phyloP scores from a whole-genome alignment of 2,329 filamentous ascomycete genomes.

The Epichloe coenophiala region DNA sequence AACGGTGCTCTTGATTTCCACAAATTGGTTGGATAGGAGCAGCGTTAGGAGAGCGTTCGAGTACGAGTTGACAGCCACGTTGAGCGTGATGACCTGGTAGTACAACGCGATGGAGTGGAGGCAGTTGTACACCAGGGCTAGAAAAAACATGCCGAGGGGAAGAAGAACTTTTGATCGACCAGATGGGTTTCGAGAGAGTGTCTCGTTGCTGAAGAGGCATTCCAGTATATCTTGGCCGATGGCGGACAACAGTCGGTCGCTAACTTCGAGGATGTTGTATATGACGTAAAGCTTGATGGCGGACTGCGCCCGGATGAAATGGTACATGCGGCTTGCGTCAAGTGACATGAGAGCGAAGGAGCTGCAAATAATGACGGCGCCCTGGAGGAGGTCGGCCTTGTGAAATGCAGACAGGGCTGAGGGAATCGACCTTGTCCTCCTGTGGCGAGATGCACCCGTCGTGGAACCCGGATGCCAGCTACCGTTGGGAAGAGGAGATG shows the following conservation, averaged over 20 bases:
- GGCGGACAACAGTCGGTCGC: conserved; percentile 78
- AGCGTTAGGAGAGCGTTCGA: conserved; percentile 89
- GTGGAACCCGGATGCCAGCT: conserved; percentile 15
- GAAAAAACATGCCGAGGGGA: conserved; percentile 80
- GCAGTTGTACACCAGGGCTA: conserved; percentile 79
- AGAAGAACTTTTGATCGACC: conserved; percentile 84
- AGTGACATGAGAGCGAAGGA: conserved; percentile 77
- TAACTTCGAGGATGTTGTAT: conserved; percentile 91
- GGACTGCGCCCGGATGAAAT: conserved; percentile 89
- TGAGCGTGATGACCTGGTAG: conserved; percentile 94
- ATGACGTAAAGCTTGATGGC: conserved; percentile 98
- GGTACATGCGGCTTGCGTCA: conserved; percentile 95
- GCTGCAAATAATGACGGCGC: conserved; percentile 73
- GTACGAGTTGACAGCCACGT: conserved; percentile 97
- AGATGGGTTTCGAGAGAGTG: conserved; percentile 71
- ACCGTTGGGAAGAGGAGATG: conserved; percentile 7
- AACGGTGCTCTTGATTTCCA: conserved; percentile 95
- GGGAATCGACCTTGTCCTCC: conserved; percentile 69
- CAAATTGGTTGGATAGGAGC: conserved; percentile 92
- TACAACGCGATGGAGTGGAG: conserved; percentile 79
- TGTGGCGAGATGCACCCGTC: conserved; percentile 40
- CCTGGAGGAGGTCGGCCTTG: conserved; percentile 90
- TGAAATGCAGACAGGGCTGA: conserved; percentile 77
- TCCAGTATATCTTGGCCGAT: conserved; percentile 93
- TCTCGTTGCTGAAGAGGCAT: conserved; percentile 87